A percentile compares a stretch with the other conserved stretches of the same genome.
Conservation (phyloP, 2,329 filamentous ascomycete genomes). For the Remersonia thermophila region DNA sequence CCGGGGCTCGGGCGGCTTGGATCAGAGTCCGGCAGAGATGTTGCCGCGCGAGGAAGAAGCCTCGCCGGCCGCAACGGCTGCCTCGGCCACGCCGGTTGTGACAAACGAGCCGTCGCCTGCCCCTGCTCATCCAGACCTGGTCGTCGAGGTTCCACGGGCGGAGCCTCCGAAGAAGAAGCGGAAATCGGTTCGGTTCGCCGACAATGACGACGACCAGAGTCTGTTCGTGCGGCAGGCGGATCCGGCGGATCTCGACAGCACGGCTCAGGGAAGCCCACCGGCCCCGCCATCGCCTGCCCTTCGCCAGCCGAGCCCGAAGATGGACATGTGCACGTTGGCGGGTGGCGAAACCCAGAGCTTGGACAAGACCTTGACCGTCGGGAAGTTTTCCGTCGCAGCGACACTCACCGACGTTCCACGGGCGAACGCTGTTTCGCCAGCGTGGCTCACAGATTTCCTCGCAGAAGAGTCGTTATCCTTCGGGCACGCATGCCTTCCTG, state of each 20-base stretch:
- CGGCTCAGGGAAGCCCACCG: not conserved
- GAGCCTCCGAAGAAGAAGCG: conserved; percentile 19
- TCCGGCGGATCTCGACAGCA: conserved; percentile 15
- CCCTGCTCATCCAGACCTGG: too few relatives aligned
- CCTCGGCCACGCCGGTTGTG: not conserved
- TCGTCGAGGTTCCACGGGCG: not conserved
- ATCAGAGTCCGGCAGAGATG: conserved; percentile 2
- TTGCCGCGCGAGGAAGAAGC: too few relatives aligned
- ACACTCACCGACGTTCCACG: conserved; percentile 18
- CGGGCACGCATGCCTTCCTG: conserved; percentile 18
- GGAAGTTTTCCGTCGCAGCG: conserved; percentile 12
- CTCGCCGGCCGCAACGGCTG: too few relatives aligned
- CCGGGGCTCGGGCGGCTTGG: conserved; percentile 2
- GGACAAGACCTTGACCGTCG: conserved; percentile 16
- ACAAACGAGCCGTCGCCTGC: not conserved
- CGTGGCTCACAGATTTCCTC: conserved; percentile 18
- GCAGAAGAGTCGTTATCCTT: conserved; percentile 19
- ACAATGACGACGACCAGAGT: conserved; percentile 13
- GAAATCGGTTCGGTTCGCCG: conserved; percentile 28
- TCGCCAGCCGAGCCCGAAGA: not conserved
- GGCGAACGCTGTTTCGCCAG: conserved; percentile 3
- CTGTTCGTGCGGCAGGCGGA: conserved; percentile 14
- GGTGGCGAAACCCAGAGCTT: conserved; percentile 9
- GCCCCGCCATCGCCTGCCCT: not conserved
- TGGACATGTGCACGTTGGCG: too few relatives aligned